phyloP scores from a whole-genome alignment of 768 basidiomycete genomes.

The Krasilnikovozyma curviuscula region DNA sequence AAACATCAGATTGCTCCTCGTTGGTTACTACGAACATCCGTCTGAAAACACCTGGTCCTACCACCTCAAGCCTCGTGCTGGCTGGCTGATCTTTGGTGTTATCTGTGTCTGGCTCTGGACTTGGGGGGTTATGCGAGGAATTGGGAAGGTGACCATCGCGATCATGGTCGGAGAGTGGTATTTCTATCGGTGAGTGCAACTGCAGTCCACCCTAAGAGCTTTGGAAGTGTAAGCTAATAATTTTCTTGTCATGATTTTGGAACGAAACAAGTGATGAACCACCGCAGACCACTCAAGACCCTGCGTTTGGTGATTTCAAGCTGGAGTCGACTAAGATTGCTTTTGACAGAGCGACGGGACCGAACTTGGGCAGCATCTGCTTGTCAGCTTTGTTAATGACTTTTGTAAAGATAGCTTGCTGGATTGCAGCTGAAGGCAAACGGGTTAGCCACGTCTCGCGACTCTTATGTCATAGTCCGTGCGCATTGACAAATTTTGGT shows the following conservation, averaged over 20 bases:
- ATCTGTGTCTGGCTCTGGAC: conserved; percentile 48
- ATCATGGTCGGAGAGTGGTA: conserved; percentile 86
- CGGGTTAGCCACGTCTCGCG: conserved; percentile 5
- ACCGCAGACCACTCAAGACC: too few relatives aligned
- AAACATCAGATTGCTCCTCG: conserved; percentile 25
- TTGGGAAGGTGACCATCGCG: conserved; percentile 54
- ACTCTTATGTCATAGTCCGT: too few relatives aligned
- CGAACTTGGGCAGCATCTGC: conserved; percentile 60
- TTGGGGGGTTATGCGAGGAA: conserved; percentile 57
- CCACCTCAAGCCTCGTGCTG: conserved; percentile 46
- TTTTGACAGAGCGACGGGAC: conserved; percentile 54
- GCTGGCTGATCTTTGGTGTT: conserved; percentile 47
- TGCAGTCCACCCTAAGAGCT: too few relatives aligned
- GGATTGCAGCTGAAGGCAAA: conserved; percentile 19
- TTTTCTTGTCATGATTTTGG: too few relatives aligned
- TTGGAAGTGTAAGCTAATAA: too few relatives aligned
- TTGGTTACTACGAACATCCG: conserved; percentile 28
- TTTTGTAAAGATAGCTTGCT: conserved; percentile 38
- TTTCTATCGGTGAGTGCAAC: conserved; percentile 45
- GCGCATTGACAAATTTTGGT: too few relatives aligned
- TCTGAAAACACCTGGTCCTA: conserved; percentile 30
- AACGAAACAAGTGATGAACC: too few relatives aligned
- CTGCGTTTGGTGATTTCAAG: too few relatives aligned
- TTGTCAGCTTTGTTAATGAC: conserved; percentile 61
- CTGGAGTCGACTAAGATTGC: conserved; percentile 53